A percentile compares a stretch with the other conserved stretches of the same genome.
phyloP scores from a whole-genome alignment of 2,329 filamentous ascomycete species.

The Xylariales sp. region DNA sequence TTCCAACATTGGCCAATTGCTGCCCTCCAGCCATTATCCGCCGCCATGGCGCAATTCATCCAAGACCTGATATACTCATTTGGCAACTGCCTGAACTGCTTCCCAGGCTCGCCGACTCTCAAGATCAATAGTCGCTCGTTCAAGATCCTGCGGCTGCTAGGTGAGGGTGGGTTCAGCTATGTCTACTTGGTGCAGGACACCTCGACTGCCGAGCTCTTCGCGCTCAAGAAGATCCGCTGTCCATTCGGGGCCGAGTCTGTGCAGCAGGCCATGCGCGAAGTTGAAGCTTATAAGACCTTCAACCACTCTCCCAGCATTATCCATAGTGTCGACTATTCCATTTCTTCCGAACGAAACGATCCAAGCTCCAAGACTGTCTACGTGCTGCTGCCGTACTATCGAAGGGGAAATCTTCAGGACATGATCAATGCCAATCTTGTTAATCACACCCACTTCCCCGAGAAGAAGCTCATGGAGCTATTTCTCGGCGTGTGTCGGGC shows the following conservation, averaged over 20 bases:
- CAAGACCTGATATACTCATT: conserved; percentile 88
- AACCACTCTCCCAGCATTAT: conserved; percentile 71
- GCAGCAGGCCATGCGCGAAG: conserved; percentile 90
- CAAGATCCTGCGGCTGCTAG: conserved; percentile 89
- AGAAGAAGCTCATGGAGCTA: conserved; percentile 79
- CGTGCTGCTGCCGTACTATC: conserved; percentile 92
- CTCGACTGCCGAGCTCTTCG: conserved; percentile 76
- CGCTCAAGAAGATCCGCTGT: conserved; percentile 98
- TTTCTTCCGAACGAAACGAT: conserved; percentile 52
- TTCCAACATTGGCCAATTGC: too few relatives aligned
- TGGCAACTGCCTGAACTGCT: conserved; percentile 93
- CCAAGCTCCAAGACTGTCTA: conserved; percentile 87
- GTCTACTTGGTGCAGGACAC: conserved; percentile 98
- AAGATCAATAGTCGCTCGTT: conserved; percentile 94
- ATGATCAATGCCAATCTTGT: conserved; percentile 98
- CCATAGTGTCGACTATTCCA: conserved; percentile 44
- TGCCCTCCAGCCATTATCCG: too few relatives aligned
- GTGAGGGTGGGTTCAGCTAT: conserved; percentile 98
- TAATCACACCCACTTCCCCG: conserved; percentile 87
- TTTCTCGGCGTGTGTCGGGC: conserved; percentile 91
- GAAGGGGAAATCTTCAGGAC: conserved; percentile 92
- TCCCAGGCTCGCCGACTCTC: conserved; percentile 87
- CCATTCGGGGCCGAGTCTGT: conserved; percentile 97
- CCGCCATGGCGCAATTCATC: conserved; percentile 73
- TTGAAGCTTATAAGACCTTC: conserved; percentile 94